These are phyloP conservation scores for Croton setiger DNA, from an alignment of 441 rosid genomes.

Conservation along the genomic window DNA sequence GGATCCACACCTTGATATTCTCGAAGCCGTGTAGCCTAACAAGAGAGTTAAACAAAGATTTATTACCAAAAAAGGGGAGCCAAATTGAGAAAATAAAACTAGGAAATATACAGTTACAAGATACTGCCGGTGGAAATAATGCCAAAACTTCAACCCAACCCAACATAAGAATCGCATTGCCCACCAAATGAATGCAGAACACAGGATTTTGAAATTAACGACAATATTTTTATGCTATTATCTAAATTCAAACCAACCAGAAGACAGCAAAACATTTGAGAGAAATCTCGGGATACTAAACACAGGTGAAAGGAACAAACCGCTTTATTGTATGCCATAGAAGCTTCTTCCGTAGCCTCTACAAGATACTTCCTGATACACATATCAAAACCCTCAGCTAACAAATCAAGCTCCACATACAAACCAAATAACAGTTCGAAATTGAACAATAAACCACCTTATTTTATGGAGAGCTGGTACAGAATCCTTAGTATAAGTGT, in stretches of 20 bases:
- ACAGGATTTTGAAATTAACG: not conserved
- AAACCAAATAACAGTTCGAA: not conserved
- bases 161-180: not conserved
- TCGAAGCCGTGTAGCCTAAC: constrained; percentile 80
- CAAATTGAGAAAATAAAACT: not conserved
- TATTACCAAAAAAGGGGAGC: not conserved
- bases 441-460: constrained; percentile 42
- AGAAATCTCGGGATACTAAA: not conserved
- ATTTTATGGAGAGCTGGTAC: constrained; percentile 89
- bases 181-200: not conserved
- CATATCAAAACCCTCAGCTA: not conserved
- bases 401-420: not conserved
- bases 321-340: constrained; percentile 91
- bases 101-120: not conserved
- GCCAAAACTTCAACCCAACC: not conserved
- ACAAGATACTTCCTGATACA: constrained; percentile 72
- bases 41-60: constrained; percentile 7
- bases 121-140: not conserved
- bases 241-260: not conserved
- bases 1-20: constrained; percentile 99
- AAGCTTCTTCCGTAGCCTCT: constrained; percentile 94
- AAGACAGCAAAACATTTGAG: too few relatives aligned
- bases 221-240: not conserved
- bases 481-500: constrained; percentile 85
- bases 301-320: constrained; percentile 41